phyloP scores from a whole-genome alignment of 2,329 filamentous ascomycete species.

The Xenoacremonium recifei region DNA sequence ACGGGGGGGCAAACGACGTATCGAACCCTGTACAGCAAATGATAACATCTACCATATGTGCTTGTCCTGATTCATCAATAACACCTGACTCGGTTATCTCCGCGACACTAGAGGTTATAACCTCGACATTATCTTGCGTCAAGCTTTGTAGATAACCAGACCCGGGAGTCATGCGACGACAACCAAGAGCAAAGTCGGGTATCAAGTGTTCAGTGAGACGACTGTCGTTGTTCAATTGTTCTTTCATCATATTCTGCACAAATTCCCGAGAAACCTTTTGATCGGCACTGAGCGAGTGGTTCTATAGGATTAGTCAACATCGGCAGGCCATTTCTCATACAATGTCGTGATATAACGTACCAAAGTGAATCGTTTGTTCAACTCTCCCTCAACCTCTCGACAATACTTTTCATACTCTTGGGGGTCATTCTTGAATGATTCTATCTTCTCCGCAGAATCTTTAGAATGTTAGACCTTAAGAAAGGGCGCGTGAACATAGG shows the following conservation, averaged over 20 bases:
- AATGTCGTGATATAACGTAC: neutral
- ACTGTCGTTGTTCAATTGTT: constrained; percentile 33
- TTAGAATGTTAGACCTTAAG: neutral
- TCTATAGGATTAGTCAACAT: neutral
- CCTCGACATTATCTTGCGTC: constrained; percentile 42
- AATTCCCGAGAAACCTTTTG: constrained; percentile 1
- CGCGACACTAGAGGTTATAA: constrained; percentile 44
- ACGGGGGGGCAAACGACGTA: constrained; percentile 49
- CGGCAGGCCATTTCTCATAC: neutral
- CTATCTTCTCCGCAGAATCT: constrained; percentile 35
- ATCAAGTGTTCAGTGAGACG: constrained; percentile 47
- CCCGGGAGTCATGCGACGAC: constrained; percentile 47
- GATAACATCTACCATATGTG: constrained; percentile 51
- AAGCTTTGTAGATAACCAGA: constrained; percentile 46
- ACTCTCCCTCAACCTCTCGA: constrained; percentile 1
- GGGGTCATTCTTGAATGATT: constrained; percentile 45
- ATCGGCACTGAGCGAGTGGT: neutral
- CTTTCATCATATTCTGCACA: neutral
- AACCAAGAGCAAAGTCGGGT: constrained; percentile 46
- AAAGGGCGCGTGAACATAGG: neutral
- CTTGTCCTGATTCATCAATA: constrained; percentile 42
- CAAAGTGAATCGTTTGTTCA: constrained; percentile 4
- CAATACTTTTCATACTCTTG: constrained; percentile 38
- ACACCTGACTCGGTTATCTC: constrained; percentile 47
- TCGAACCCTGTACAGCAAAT: constrained; percentile 56